These are phyloP conservation scores for Termitomyces sp. DNA, from an alignment of 768 basidiomycete genomes.

Conservation along the genomic window DNA sequence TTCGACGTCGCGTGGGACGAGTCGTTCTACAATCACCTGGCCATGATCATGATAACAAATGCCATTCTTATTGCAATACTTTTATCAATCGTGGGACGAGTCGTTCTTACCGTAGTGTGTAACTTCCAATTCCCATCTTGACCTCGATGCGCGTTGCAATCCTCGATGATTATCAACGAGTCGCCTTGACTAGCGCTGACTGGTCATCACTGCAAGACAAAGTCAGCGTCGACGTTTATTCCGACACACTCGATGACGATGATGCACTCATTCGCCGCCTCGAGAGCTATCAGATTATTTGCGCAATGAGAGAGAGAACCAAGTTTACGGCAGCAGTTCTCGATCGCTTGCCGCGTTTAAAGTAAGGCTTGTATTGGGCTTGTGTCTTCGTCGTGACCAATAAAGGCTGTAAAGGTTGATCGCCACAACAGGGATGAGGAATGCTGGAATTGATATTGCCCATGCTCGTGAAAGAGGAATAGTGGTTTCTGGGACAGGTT, in stretches of 20 bases:
- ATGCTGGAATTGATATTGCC: slow-evolving; percentile 45
- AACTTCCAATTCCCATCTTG: neutral
- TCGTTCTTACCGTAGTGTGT: neutral
- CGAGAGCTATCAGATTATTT: slow-evolving; percentile 50
- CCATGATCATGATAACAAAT: neutral
- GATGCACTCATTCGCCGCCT: slow-evolving; percentile 46
- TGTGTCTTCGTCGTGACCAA: neutral
- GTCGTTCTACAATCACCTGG: too few relatives aligned
- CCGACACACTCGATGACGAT: slow-evolving; percentile 49
- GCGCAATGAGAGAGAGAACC: slow-evolving; percentile 67
- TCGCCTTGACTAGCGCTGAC: slow-evolving; percentile 48
- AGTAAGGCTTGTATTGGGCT: slow-evolving; percentile 22
- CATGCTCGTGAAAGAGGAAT: slow-evolving; percentile 47
- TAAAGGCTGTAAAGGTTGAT: slow-evolving; percentile 33
- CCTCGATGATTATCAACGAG: slow-evolving; percentile 59
- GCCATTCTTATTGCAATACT: neutral
- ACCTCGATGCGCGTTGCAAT: slow-evolving; percentile 40
- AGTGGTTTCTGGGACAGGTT: slow-evolving; percentile 46
- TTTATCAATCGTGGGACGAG: neutral
- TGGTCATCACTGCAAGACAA: slow-evolving; percentile 43
- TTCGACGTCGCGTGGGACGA: too few relatives aligned
- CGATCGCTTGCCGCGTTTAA: slow-evolving; percentile 54
- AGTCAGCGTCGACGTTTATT: slow-evolving; percentile 41
- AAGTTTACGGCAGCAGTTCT: slow-evolving; percentile 47
- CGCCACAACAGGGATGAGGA: slow-evolving; percentile 51